phyloP scores from a whole-genome alignment of 139 green algal genomes.

The Spirogloea muscicola region DNA sequence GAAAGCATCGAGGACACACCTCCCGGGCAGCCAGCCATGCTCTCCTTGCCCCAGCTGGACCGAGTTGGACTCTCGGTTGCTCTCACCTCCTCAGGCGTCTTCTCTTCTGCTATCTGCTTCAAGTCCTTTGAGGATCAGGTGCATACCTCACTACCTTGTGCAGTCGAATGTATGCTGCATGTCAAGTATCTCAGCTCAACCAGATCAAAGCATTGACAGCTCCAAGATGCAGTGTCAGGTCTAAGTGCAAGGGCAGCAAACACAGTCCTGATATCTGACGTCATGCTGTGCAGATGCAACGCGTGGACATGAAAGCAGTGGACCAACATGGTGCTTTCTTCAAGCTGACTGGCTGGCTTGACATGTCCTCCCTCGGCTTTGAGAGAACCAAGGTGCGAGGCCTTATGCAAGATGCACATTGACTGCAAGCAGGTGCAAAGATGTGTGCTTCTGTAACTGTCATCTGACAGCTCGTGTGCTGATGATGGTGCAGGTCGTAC shows the following conservation, averaged over 20 bases:
- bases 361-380: constrained; percentile 36
- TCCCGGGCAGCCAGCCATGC: constrained; percentile 16
- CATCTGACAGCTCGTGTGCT: too few species aligned
- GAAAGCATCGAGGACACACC: constrained; percentile 23
- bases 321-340: constrained; percentile 11
- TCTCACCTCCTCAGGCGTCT: constrained; percentile 14
- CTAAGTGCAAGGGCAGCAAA: too few species aligned
- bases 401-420: too few species aligned
- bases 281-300: constrained; percentile 30
- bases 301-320: constrained; percentile 31
- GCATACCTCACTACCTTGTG: too few species aligned
- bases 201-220: too few species aligned
- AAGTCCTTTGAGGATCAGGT: constrained; percentile 44
- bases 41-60: constrained; percentile 25
- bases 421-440: too few species aligned
- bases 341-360: constrained; percentile 24
- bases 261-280: too few species aligned
- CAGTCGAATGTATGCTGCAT: too few species aligned
- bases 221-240: too few species aligned
- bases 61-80: constrained; percentile 21
- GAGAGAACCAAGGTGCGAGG: constrained; percentile 41
- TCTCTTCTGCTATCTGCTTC: constrained; percentile 31
- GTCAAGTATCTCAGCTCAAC: too few species aligned
- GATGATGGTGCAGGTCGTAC: constrained; percentile 27
- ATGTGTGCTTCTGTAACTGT: too few species aligned